These are phyloP conservation scores for Zopfia rhizophila DNA, from an alignment of 2,329 filamentous ascomycete species.

Conservation along the genomic window DNA sequence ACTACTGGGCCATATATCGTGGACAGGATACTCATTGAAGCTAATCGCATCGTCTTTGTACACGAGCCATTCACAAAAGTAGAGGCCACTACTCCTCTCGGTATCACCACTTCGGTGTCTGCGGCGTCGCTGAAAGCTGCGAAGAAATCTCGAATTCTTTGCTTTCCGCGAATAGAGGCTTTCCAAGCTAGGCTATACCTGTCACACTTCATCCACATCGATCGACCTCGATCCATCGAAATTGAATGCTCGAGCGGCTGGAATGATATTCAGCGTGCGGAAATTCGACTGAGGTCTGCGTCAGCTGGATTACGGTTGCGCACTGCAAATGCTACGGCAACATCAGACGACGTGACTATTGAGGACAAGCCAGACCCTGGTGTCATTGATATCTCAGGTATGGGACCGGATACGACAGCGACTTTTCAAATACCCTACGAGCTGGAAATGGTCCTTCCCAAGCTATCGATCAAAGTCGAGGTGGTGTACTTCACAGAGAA, in stretches of 20 bases:
- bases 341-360: slow-evolving; percentile 55
- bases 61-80: slow-evolving; percentile 70
- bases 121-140: slow-evolving; percentile 44
- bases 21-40: slow-evolving; percentile 74
- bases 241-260: slow-evolving; percentile 77
- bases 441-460: slow-evolving; percentile 77
- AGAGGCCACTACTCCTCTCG: slow-evolving; percentile 57
- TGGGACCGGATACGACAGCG: slow-evolving; percentile 60
- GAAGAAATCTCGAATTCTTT: slow-evolving; percentile 68
- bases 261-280: slow-evolving; percentile 68
- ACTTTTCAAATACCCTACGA: slow-evolving; percentile 82
- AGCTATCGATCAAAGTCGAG: slow-evolving; percentile 80
- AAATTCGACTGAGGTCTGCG: slow-evolving; percentile 66
- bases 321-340: slow-evolving; percentile 60
- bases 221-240: slow-evolving; percentile 80
- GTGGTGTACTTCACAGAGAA: slow-evolving; percentile 75
- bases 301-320: slow-evolving; percentile 69
- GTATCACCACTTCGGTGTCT: slow-evolving; percentile 57
- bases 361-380: slow-evolving; percentile 57
- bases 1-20: slow-evolving; percentile 80
- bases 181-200: slow-evolving; percentile 75
- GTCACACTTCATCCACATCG: slow-evolving; percentile 79
- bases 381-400: slow-evolving; percentile 55
- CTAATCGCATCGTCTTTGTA: slow-evolving; percentile 71
- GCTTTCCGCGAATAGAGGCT: slow-evolving; percentile 76